A percentile compares a stretch with the other conserved stretches of the same genome.
Conservation (phyloP, 2,329 filamentous ascomycete species). For the Diaporthe amygdali region DNA sequence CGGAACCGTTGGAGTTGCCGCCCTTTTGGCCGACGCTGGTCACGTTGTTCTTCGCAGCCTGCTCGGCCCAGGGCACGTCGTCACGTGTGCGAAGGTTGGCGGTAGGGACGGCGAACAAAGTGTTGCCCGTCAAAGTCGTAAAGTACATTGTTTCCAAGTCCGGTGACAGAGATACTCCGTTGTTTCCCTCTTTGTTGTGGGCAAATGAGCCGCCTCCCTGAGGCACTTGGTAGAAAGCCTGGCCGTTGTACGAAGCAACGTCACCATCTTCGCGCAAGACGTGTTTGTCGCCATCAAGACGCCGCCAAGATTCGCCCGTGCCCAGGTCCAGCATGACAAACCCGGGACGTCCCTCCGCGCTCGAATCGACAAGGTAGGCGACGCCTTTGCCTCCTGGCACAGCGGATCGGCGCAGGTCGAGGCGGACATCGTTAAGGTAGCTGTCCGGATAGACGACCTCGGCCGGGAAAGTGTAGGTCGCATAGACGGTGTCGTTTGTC, state of each 20-base stretch:
- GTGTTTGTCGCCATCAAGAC: conserved; percentile 38
- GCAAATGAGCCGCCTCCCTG: not conserved
- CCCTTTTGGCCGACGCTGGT: conserved; percentile 49
- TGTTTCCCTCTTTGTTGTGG: conserved; percentile 9
- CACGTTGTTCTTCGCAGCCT: conserved; percentile 41
- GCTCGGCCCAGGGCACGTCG: conserved; percentile 1
- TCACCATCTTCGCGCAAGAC: conserved; percentile 33
- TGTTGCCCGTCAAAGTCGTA: conserved; percentile 30
- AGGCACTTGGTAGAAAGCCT: conserved; percentile 36
- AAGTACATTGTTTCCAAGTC: conserved; percentile 45
- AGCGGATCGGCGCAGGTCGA: conserved; percentile 47
- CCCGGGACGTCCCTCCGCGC: conserved; percentile 48
- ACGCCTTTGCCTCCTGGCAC: conserved; percentile 45
- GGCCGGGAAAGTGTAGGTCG: conserved; percentile 46
- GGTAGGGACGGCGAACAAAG: not conserved
- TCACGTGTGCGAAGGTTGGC: not conserved
- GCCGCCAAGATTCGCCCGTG: conserved; percentile 46
- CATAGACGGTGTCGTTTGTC: conserved; percentile 40
- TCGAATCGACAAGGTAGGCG: conserved; percentile 50
- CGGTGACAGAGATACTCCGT: conserved; percentile 25
- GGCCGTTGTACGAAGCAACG: conserved; percentile 39
- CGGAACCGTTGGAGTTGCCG: conserved; percentile 50
- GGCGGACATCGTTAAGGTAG: conserved; percentile 52
- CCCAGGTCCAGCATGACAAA: conserved; percentile 51
- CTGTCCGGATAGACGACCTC: conserved; percentile 49